Conservation (phyloP, 2,329 filamentous ascomycete species). For the Xylaria sp. region DNA sequence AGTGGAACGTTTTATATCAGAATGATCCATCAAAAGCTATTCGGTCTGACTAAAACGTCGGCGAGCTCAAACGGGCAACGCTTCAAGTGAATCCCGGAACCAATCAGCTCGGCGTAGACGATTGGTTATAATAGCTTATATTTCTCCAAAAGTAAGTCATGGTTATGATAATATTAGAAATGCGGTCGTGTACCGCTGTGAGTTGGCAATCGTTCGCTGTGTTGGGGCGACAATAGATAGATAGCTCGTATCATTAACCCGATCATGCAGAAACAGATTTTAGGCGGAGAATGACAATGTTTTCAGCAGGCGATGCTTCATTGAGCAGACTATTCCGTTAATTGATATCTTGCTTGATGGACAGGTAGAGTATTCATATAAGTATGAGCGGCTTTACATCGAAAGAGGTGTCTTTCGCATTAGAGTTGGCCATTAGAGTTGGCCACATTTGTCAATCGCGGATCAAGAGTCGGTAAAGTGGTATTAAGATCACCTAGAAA, state of each 20-base stretch:
- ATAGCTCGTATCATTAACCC: neutral
- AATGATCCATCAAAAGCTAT: neutral
- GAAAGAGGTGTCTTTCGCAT: neutral
- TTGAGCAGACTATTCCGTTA: no score
- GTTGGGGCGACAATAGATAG: neutral
- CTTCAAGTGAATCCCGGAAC: neutral
- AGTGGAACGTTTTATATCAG: neutral
- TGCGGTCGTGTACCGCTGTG: neutral
- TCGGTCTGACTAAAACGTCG: neutral
- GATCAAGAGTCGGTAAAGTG: neutral
- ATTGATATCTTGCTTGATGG: no score
- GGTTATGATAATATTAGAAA: neutral
- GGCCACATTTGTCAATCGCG: neutral
- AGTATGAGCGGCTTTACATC: neutral
- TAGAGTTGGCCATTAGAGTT: no score
- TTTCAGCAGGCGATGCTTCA: no score
- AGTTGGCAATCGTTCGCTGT: neutral
- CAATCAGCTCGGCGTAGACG: neutral
- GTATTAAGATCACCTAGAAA: no score
- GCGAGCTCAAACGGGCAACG: conserved; percentile 27
- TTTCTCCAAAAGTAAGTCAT: neutral
- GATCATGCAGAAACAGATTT: neutral
- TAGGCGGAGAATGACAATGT: no score
- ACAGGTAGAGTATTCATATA: neutral
- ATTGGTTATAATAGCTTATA: neutral